Percentiles rank a stretch among this genome's conserved stretches.
Evolutionary conservation across 768 basidiomycete genomes (phyloP).

Genomic region (Macrolepiota dolichaula): DNA sequence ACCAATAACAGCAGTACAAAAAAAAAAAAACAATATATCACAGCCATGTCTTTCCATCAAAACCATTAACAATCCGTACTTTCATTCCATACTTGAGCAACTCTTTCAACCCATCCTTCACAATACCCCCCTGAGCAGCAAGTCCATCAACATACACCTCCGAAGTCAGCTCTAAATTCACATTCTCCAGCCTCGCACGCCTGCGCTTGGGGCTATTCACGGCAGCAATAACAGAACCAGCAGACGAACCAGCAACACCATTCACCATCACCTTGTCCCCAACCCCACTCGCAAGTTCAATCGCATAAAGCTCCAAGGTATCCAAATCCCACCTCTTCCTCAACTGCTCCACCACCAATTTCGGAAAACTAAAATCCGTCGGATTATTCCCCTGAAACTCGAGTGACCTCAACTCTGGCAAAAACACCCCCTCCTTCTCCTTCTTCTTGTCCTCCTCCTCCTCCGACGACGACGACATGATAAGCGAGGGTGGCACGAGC

Average conservation of each 20-base stretch:
- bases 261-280: background rate
- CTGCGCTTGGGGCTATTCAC: background rate
- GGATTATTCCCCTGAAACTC: slow-evolving; percentile 5
- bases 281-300: background rate
- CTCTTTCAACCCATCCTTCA: background rate
- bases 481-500: background rate
- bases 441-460: background rate
- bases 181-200: background rate
- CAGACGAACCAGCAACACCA: background rate
- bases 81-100: background rate
- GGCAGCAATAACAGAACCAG: too few species aligned
- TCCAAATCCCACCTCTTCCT: slow-evolving; percentile 1
- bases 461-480: background rate
- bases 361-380: slow-evolving; percentile 1
- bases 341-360: slow-evolving; percentile 2
- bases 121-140: background rate
- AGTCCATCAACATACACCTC: slow-evolving; percentile 7
- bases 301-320: background rate
- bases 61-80: slow-evolving; percentile 1
- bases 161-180: slow-evolving; percentile 7
- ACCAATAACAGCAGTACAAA: too few species aligned
- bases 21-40: background rate
- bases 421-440: background rate
- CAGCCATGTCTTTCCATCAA: slow-evolving; percentile 3
- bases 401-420: slow-evolving; percentile 1